Percentiles rank a stretch among this genome's conserved stretches.
These are phyloP conservation scores for Juglanconis oblonga DNA, from an alignment of 2,329 filamentous ascomycete genomes.

Conservation along the genomic window DNA sequence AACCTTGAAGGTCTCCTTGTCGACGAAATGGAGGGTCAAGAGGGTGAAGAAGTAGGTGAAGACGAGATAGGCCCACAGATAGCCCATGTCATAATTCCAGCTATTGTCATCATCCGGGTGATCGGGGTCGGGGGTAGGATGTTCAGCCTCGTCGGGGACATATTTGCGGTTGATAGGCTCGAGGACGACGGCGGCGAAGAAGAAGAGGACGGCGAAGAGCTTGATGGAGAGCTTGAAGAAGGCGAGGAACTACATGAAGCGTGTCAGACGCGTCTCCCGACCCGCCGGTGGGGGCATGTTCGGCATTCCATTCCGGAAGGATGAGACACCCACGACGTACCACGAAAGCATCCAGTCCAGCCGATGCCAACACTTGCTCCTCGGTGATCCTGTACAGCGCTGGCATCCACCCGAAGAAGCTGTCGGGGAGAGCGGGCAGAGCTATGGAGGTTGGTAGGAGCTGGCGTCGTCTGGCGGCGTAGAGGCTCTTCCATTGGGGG, in stretches of 20 bases:
- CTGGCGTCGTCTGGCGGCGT: constrained; percentile 81
- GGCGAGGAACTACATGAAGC: constrained; percentile 64
- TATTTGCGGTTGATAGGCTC: constrained; percentile 80
- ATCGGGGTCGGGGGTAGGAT: constrained; percentile 6
- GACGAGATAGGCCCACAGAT: constrained; percentile 89
- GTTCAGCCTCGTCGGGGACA: constrained; percentile 24
- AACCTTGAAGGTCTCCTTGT: constrained; percentile 78
- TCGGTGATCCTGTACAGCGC: constrained; percentile 81
- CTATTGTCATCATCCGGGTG: constrained; percentile 22
- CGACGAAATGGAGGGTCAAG: constrained; percentile 78
- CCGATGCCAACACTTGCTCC: constrained; percentile 83
- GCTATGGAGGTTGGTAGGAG: constrained; percentile 50
- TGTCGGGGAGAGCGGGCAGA: constrained; percentile 77
- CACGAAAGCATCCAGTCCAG: constrained; percentile 92
- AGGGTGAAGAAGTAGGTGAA: constrained; percentile 92
- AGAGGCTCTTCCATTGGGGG: constrained; percentile 87
- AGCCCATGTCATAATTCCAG: constrained; percentile 40
- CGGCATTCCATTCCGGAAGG: not conserved
- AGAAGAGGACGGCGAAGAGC: constrained; percentile 73
- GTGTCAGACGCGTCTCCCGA: not conserved
- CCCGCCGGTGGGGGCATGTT: not conserved
- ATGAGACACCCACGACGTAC: constrained; percentile 47
- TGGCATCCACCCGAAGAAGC: constrained; percentile 90
- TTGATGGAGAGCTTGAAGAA: constrained; percentile 96
- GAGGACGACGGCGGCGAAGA: constrained; percentile 78